Conservation (phyloP, 192 early-diverging fungal genomes). For the Mortierella hygrophila region DNA sequence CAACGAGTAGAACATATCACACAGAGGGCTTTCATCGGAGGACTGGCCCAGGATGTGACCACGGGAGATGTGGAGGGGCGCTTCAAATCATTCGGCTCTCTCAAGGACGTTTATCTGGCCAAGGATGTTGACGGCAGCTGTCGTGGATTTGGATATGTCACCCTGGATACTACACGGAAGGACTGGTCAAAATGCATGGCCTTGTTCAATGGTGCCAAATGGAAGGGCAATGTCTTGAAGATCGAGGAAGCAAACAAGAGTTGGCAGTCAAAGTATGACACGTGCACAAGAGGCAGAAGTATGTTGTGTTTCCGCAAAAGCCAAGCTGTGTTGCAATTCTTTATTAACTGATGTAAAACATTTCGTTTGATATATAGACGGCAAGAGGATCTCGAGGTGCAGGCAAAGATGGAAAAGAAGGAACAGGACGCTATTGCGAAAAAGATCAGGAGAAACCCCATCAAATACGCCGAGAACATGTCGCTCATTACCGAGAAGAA, state of each 20-base stretch:
- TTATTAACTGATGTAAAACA: neutral
- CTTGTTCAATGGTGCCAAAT: slow-evolving; percentile 82
- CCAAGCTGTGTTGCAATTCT: neutral
- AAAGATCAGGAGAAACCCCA: slow-evolving; percentile 59
- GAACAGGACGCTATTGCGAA: slow-evolving; percentile 57
- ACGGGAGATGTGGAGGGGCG: slow-evolving; percentile 69
- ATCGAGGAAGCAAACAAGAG: slow-evolving; percentile 87
- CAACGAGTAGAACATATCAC: slow-evolving; percentile 29
- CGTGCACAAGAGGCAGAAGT: neutral
- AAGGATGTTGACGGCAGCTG: slow-evolving; percentile 60
- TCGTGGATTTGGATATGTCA: slow-evolving; percentile 83
- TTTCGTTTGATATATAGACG: slow-evolving; percentile 38
- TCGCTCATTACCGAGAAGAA: slow-evolving; percentile 77
- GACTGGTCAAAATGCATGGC: slow-evolving; percentile 78
- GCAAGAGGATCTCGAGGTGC: slow-evolving; percentile 61
- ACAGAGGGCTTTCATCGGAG: slow-evolving; percentile 82
- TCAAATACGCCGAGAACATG: slow-evolving; percentile 74
- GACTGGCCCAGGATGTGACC: slow-evolving; percentile 71
- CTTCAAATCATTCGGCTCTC: slow-evolving; percentile 80
- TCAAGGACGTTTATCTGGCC: slow-evolving; percentile 65
- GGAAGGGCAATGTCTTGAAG: slow-evolving; percentile 84
- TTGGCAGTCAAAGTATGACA: slow-evolving; percentile 65
- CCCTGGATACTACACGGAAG: slow-evolving; percentile 72
- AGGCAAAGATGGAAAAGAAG: slow-evolving; percentile 52
- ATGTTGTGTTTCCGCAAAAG: neutral